Base-by-base conservation (phyloP, 2,329 filamentous ascomycete species). In the Alternaria atra region DNA sequence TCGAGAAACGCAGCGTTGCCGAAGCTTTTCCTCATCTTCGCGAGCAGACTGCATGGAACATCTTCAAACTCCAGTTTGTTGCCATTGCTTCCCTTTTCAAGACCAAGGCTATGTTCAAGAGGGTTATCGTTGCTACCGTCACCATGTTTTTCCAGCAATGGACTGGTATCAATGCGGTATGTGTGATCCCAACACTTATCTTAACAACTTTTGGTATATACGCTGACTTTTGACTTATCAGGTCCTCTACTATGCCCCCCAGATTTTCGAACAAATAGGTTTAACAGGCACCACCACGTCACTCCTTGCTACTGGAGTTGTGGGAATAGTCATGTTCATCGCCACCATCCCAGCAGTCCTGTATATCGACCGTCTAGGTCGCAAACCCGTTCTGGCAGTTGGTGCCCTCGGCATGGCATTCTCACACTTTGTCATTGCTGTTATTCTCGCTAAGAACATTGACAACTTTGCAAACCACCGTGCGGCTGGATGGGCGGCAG, bases 381-480 rank as follows among this genome's bases (percentile, higher is more conserved):
- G 89, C n/a, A 89, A 88, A 69, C 86, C 87, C 0, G 83, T 90
- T 1, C 81, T 91, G 0, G 83, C 84, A 1, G 79, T 87, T 12
- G 89, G 91, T 10, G 89, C 89, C 0, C 80, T 91, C 10, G 90
- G 89, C 9, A 93, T 92, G 90, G 87, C 83, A 0, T 81, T 84
- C 5, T 91, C 87, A 12, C 90, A 92, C 73, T 86, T 92, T 64
- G 89, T 92, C 69, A 89, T 92, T 55, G 90, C 89, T 1, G 82
- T 88, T 37, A 90, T 93, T 58, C 84, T 90, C 6, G 91, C 88
- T 39, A 86, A 83, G 64, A 87, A 89, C 71, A 79, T 86, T 15
- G 73, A 86, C 63, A 77, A 82, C 5, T 93, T 90, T 81, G 73
- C 0, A 83, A 92, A 60, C 69, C 76, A 4, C 12, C 54, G 44